Evolutionary conservation across 108 stramenopile species (phyloP), one percentile per base, ranked within the genome.

Genomic region (Fragilaria radians): DNA sequence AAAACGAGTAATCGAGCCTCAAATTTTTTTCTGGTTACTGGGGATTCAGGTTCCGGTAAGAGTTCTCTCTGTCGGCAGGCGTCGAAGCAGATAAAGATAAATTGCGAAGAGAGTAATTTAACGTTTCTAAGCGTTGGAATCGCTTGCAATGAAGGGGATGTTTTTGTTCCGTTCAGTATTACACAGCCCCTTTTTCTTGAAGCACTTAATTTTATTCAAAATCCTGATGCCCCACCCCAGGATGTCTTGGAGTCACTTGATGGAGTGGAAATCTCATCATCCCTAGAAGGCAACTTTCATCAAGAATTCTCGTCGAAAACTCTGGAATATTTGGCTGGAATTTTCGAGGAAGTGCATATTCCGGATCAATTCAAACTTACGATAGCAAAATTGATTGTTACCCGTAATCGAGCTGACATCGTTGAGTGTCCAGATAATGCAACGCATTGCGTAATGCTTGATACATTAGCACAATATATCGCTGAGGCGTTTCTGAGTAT

Each of bases 401-500:
- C 61, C 3, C 55, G 55, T 21, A 57, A 57, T 32, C 55, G 30
- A 1, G 55, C 28, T n/a, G 55, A 57, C 24, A 32, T 32, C 22
- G 19, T 57, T 1, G 19, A 29, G 18, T 24, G 17, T 23, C 1
- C 29, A 26, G 32, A 50, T 4, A 21, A 23, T 27, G 7, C 50
- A 28, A 28, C n/a, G 28, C n/a, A 29, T 21, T 48, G 54, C 48
- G 31, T 56, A 1, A 60, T 74, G 26, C 28, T 74, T 14, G 48
- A 71, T 7, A 54, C 25, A 26, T 70, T 87, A 48, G 76, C 78
- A n/a, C 32, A 71, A 23, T 87, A 83, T 50, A 55, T 87, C 52
- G 82, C 71, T 7, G 49, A 71, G 25, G 82, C 75, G 4, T 87
- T 83, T 60, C 67, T 77, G 50, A 42, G 67, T 42, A 79, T 79